Conservation (phyloP, 306 rosid genomes). For the Pachyrhizus erosus region DNA sequence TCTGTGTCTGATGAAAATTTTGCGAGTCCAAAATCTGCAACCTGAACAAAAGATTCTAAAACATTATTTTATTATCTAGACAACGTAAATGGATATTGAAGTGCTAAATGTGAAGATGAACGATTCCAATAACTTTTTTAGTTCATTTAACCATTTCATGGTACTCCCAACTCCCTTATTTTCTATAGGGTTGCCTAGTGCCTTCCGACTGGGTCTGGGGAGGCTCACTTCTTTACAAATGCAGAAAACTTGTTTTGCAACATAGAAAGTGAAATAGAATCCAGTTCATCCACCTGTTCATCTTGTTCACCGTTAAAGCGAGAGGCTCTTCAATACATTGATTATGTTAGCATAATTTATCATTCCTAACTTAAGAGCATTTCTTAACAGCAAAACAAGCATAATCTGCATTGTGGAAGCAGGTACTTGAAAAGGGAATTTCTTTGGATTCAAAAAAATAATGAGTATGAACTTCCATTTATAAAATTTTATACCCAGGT, state of each 20-base stretch:
- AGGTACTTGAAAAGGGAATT: not conserved
- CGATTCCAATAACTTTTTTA: not conserved
- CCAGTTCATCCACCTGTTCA: not conserved
- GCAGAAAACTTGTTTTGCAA: slow-evolving; percentile 5
- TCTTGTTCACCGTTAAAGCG: slow-evolving; percentile 14
- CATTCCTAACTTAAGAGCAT: not conserved
- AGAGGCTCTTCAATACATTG: not conserved
- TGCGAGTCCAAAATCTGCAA: slow-evolving; percentile 78
- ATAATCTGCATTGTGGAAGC: not conserved
- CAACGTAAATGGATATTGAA: not conserved
- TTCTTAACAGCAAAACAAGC: not conserved
- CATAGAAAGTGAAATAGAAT: not conserved
- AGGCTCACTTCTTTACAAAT: not conserved
- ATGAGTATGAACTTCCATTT: slow-evolving; percentile 4
- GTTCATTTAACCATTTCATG: not conserved
- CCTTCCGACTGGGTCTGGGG: not conserved
- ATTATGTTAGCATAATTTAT: not conserved
- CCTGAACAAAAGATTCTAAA: slow-evolving; percentile 44
- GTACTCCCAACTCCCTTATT: slow-evolving; percentile 8
- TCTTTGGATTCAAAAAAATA: not conserved
- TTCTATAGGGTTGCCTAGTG: not conserved
- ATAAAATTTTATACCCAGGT: not conserved
- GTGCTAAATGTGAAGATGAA: slow-evolving; percentile 3
- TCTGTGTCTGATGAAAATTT: slow-evolving; percentile 58
- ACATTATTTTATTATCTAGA: not conserved